These are phyloP conservation scores for Moniliella sp. DNA, from an alignment of 1,284 basidiomycete genomes.

Conservation along the genomic window DNA sequence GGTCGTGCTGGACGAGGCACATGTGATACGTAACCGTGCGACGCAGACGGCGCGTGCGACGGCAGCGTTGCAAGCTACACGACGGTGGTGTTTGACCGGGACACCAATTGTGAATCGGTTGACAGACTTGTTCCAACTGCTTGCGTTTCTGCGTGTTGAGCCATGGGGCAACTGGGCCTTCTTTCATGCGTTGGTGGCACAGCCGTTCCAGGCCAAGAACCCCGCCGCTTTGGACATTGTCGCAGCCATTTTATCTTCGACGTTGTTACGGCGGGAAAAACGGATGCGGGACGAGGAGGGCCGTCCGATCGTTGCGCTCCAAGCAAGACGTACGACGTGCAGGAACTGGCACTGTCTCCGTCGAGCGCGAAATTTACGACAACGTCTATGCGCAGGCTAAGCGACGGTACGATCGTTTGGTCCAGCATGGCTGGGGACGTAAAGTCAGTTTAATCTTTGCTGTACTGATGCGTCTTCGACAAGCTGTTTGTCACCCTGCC, in stretches of 20 bases:
- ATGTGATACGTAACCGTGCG: slow-evolving; percentile 73
- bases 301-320: slow-evolving; percentile 66
- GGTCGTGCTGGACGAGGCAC: slow-evolving; percentile 54
- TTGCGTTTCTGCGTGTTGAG: slow-evolving; percentile 55
- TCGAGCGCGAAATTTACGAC: slow-evolving; percentile 34
- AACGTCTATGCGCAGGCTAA: slow-evolving; percentile 27
- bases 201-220: slow-evolving; percentile 24
- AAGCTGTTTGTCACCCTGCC: slow-evolving; percentile 36
- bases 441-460: slow-evolving; percentile 36
- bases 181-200: slow-evolving; percentile 29
- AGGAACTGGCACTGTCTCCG: slow-evolving; percentile 12
- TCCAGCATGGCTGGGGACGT: slow-evolving; percentile 13
- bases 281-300: slow-evolving; percentile 68
- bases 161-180: slow-evolving; percentile 47
- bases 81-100: slow-evolving; percentile 77
- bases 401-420: slow-evolving; percentile 14
- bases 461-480: slow-evolving; percentile 35
- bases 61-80: slow-evolving; percentile 55
- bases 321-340: slow-evolving; percentile 47
- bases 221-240: slow-evolving; percentile 27
- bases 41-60: slow-evolving; percentile 78
- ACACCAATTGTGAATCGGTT: slow-evolving; percentile 82
- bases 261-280: slow-evolving; percentile 72
- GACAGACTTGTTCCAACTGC: slow-evolving; percentile 54
- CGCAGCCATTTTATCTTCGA: slow-evolving; percentile 20